These are phyloP conservation scores for Persicaria tinctoria DNA, from an alignment of 148 eudicot genomes.

Conservation along the genomic window DNA sequence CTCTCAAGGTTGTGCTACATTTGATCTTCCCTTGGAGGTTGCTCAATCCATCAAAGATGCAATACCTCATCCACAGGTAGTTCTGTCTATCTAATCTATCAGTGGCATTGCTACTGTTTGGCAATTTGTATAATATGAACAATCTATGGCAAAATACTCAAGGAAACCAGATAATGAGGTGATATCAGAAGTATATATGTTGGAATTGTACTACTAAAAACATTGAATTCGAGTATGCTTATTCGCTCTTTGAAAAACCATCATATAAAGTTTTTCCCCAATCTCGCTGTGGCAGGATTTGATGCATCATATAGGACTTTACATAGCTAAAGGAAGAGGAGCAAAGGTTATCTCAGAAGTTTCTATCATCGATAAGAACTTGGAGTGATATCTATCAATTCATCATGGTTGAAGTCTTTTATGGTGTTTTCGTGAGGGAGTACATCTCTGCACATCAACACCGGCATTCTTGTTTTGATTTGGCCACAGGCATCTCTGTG, in stretches of 20 bases:
- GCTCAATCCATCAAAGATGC: constrained; percentile 48
- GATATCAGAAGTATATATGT: background rate
- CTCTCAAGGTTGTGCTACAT: constrained; percentile 84
- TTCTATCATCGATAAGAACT: constrained; percentile 18
- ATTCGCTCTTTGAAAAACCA: background rate
- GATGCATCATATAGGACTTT: constrained; percentile 86
- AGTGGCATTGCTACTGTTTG: background rate
- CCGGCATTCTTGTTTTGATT: background rate
- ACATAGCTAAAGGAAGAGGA: constrained; percentile 81
- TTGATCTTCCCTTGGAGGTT: constrained; percentile 67
- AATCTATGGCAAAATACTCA: no score
- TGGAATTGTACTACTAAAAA: background rate
- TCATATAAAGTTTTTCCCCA: background rate
- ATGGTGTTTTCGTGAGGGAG: background rate
- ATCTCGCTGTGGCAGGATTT: constrained; percentile 42
- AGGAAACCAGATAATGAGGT: no score
- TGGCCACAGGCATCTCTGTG: background rate
- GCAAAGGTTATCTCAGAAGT: constrained; percentile 76
- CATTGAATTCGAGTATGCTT: background rate
- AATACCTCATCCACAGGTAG: constrained; percentile 85
- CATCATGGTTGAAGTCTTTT: background rate
- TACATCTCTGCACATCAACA: background rate
- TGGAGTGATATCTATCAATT: background rate
- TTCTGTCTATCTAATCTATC: background rate
- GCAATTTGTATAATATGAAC: background rate